Conservation (phyloP, 345 rosid genomes). For the Hypericum perforatum region DNA sequence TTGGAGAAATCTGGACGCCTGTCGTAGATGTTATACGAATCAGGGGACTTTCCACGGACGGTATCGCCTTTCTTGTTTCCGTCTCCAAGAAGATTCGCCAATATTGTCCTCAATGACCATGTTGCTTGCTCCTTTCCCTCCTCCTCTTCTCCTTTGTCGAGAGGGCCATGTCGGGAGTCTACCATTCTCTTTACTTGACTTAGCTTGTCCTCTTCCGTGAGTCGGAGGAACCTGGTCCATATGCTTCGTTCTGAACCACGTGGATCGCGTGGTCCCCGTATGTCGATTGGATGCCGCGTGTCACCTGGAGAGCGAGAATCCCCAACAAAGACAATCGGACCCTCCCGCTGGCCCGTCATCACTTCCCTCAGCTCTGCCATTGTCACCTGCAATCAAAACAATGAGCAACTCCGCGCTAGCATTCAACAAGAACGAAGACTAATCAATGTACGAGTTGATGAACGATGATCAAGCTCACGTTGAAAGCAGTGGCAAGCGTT, state of each 20-base stretch:
- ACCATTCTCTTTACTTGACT: constrained; percentile 44
- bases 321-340: constrained; percentile 49
- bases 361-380: constrained; percentile 32
- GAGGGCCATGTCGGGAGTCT: constrained; percentile 23
- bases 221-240: constrained; percentile 46
- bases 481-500: constrained; percentile 61
- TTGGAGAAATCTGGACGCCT: constrained; percentile 43
- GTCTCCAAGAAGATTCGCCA: constrained; percentile 11
- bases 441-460: too few relatives aligned
- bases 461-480: constrained; percentile 21
- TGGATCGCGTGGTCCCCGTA: too few relatives aligned
- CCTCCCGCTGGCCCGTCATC: constrained; percentile 33
- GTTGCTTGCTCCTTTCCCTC: constrained; percentile 17
- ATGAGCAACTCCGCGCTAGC: too few relatives aligned
- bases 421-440: too few relatives aligned
- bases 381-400: constrained; percentile 6
- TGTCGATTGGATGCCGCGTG: too few relatives aligned
- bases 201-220: constrained; percentile 38
- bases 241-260: constrained; percentile 23
- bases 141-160: not conserved
- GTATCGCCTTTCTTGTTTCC: not conserved
- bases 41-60: constrained; percentile 27
- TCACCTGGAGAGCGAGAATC: constrained; percentile 16
- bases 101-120: constrained; percentile 56
- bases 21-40: constrained; percentile 55